Evolutionary conservation across 371 early-diverging fungal genomes (phyloP).

Genomic region (Zopfochytrium polystomum): DNA sequence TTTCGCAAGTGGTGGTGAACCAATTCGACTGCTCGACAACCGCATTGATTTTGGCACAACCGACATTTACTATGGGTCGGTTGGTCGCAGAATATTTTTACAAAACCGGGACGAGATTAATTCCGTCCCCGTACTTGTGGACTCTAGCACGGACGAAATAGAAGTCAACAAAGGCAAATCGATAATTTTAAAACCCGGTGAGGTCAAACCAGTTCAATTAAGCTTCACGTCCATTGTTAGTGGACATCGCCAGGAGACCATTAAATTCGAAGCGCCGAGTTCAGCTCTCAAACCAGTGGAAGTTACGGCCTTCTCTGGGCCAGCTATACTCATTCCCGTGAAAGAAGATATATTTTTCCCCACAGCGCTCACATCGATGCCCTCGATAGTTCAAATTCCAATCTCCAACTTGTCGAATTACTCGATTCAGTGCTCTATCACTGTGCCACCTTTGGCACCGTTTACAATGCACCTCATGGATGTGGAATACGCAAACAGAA

Average conservation of each 20-base stretch:
- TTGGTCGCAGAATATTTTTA: conserved; percentile 26
- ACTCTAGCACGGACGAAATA: conserved; percentile 40
- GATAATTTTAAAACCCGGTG: conserved; percentile 36
- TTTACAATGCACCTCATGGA: conserved; percentile 32
- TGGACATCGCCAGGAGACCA: conserved; percentile 38
- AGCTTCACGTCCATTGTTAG: conserved; percentile 35
- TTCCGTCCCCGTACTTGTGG: conserved; percentile 29
- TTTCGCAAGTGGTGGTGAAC: conserved; percentile 22
- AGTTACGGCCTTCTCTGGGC: conserved; percentile 40
- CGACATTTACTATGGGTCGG: conserved; percentile 45
- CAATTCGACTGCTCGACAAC: conserved; percentile 37
- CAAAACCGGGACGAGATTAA: conserved; percentile 27
- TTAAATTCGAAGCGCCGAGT: conserved; percentile 38
- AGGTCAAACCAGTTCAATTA: conserved; percentile 25
- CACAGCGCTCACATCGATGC: conserved; percentile 15
- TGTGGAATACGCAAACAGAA: conserved; percentile 30
- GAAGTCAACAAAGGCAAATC: conserved; percentile 33
- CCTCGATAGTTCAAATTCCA: conserved; percentile 34
- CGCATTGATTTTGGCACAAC: conserved; percentile 53
- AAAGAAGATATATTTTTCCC: conserved; percentile 42
- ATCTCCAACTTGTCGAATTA: conserved; percentile 36
- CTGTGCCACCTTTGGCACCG: conserved; percentile 31
- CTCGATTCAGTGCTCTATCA: conserved; percentile 22
- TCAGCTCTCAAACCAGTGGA: conserved; percentile 21
- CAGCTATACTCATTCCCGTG: conserved; percentile 37